phyloP scores from a whole-genome alignment of 805 yeast species.

The Isabelozyma rhagii region DNA sequence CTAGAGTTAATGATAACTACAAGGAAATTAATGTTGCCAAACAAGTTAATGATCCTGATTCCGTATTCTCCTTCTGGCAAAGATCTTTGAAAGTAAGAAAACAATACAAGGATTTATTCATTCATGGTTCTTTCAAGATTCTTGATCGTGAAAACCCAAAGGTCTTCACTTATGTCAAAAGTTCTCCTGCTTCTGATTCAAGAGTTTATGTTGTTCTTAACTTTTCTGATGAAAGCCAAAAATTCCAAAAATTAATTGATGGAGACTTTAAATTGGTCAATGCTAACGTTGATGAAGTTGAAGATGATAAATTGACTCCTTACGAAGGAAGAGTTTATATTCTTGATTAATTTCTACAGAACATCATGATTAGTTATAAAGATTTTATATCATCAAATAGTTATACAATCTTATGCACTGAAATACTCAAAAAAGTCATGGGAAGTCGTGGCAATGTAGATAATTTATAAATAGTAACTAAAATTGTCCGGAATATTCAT shows the following conservation, averaged over 20 bases:
- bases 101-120: slow-evolving; percentile 32
- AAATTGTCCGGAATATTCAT: too few relatives aligned
- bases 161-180: slow-evolving; percentile 37
- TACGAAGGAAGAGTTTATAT: slow-evolving; percentile 11
- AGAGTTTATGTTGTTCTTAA: slow-evolving; percentile 20
- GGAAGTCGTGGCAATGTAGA: too few relatives aligned
- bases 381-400: neutral
- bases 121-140: slow-evolving; percentile 40
- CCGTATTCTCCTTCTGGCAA: slow-evolving; percentile 42
- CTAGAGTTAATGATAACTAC: slow-evolving; percentile 43
- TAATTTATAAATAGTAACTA: too few relatives aligned
- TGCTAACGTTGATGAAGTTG: slow-evolving; percentile 3
- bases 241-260: slow-evolving; percentile 5
- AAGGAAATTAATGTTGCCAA: slow-evolving; percentile 41
- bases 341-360: slow-evolving; percentile 3
- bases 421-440: neutral
- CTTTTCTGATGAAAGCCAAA: slow-evolving; percentile 13
- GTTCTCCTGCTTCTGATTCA: neutral
- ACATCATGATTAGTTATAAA: neutral
- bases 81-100: slow-evolving; percentile 38
- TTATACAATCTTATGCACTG: neutral
- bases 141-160: slow-evolving; percentile 36
- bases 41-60: slow-evolving; percentile 39
- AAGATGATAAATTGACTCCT: slow-evolving; percentile 6
- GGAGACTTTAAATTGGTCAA: slow-evolving; percentile 8